These are phyloP conservation scores for Alternaria hordeiaustralica DNA, from an alignment of 2,329 filamentous ascomycete species.

Conservation along the genomic window DNA sequence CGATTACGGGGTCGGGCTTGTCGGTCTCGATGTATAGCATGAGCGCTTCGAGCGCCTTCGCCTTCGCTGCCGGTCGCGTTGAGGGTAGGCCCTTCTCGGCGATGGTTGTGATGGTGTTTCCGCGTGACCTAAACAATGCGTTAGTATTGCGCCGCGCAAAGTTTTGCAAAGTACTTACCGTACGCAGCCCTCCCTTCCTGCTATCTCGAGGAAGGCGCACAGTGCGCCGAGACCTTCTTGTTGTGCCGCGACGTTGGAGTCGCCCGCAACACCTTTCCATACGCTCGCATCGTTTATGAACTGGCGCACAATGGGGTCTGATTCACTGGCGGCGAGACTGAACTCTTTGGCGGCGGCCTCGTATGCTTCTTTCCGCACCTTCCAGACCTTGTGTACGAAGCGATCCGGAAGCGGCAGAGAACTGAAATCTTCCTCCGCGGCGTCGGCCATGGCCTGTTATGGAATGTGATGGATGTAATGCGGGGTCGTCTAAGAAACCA, in stretches of 20 bases:
- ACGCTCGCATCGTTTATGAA: conserved; percentile 84
- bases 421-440: conserved; percentile 78
- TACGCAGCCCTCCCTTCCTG: conserved; percentile 77
- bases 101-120: conserved; percentile 75
- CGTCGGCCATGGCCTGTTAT: conserved; percentile 71
- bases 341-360: conserved; percentile 92
- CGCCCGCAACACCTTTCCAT: conserved; percentile 91
- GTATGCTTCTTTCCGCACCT: conserved; percentile 93
- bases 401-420: conserved; percentile 78
- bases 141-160: not conserved
- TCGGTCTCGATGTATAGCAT: conserved; percentile 91
- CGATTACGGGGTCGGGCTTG: conserved; percentile 81
- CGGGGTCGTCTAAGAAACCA: conserved; percentile 5
- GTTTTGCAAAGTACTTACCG: conserved; percentile 56
- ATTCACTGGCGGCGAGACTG: conserved; percentile 81
- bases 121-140: conserved; percentile 66
- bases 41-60: conserved; percentile 83
- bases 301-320: conserved; percentile 82
- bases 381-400: conserved; percentile 94
- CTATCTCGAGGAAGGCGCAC: conserved; percentile 91
- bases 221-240: conserved; percentile 88
- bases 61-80: conserved; percentile 86
- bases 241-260: conserved; percentile 96
- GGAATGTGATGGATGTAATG: conserved; percentile 15
- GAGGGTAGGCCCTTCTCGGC: conserved; percentile 91